Evolutionary conservation across 2,329 filamentous ascomycete genomes (phyloP).

Genomic region (Diaporthe capsici): DNA sequence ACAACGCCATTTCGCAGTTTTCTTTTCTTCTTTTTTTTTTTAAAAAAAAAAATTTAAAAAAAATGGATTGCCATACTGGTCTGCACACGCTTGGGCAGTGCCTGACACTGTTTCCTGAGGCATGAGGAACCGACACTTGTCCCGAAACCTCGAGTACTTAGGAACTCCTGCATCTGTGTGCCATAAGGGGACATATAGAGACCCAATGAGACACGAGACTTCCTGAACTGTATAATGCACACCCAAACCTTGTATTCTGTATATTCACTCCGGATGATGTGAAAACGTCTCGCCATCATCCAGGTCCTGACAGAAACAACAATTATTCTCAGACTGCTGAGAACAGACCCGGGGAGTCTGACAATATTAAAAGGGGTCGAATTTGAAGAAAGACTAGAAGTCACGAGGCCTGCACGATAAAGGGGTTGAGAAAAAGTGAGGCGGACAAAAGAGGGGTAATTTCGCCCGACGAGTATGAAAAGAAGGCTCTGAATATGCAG

Average conservation of each 20-base stretch:
- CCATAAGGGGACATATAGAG: no score
- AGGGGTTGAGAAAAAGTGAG: background rate
- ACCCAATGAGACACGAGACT: no score
- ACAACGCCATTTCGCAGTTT: no score
- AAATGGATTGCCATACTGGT: no score
- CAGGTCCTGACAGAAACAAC: background rate
- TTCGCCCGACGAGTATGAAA: background rate
- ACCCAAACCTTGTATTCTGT: background rate
- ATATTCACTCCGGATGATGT: background rate
- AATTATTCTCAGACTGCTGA: background rate
- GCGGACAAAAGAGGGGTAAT: background rate
- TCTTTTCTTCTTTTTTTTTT: no score
- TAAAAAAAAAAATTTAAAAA: no score
- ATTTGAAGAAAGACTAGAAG: background rate
- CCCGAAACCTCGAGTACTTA: no score
- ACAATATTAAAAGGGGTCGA: background rate
- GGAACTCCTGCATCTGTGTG: no score
- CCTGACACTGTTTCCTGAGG: no score
- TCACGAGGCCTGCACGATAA: background rate
- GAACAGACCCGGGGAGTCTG: background rate
- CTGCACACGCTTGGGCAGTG: no score
- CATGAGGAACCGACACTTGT: no score
- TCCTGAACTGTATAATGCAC: background rate
- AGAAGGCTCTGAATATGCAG: background rate
- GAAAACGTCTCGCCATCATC: background rate